Base-by-base conservation (phyloP, 1,139 yeast species). In the Zygosaccharomyces pseudobailii region DNA sequence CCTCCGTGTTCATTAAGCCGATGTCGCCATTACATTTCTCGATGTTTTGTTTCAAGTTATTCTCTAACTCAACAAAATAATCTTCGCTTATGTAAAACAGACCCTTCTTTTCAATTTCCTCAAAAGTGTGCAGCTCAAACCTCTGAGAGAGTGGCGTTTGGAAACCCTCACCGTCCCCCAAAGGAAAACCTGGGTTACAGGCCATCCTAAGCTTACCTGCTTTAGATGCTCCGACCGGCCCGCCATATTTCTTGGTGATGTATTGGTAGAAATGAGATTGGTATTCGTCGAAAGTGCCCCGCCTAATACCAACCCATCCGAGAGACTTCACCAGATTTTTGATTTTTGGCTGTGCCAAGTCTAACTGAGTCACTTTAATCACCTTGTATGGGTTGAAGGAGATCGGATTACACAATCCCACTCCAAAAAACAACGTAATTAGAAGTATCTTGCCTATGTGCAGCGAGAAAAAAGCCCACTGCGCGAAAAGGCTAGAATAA, bases 231-330 rank as follows among this genome's bases (percentile, higher is more conserved):
- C 78, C 77, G 46, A 88, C 78, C 62, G 87, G 73, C 19, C 95
- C 92, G 47, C 96, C 97, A 55, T 72, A 77, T 58, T 79, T 75
- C 57, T 81, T 77, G 62, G 87, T 79, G 63, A 77, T 76, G 60
- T 69, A 70, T 46, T 81, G 80, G 62, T 92, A 80, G 74, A 81
- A 85, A 59, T 71, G 76, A 51, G 83, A 87, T 59, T 78, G 79
- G 75, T 84, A 92, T 55, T 82, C 90, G 37, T 80, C 84, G 25
- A 80, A 71, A 21, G 84, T 75, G 17, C 84, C 85, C 59, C 82
- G 82, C 67, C 82, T 84, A 22, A 94, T 77, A 45, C 96, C 95
- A 21, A 96, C 88, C 97, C 97, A 92, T 40, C 97, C 97, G 57
- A 89, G 71, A 8, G 69, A 69, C 40, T 82, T 62, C 57, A 92